Evolutionary conservation across 2,329 filamentous ascomycete genomes (phyloP).

Genomic region (Leptographium flavum): DNA sequence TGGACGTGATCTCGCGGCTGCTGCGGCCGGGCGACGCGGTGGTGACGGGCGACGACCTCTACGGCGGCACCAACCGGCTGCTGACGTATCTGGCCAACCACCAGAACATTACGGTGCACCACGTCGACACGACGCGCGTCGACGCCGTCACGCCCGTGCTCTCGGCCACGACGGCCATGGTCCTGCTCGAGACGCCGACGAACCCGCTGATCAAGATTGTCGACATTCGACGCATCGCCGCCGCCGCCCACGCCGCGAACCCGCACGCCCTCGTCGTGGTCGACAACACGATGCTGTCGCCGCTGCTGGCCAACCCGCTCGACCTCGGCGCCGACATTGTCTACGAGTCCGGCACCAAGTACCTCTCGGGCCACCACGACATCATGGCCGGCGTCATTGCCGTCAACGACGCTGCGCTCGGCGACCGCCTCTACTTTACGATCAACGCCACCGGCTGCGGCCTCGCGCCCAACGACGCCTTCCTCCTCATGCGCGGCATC

Average conservation of each 20-base stretch:
- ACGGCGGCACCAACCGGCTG: conserved; percentile 87
- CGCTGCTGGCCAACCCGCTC: conserved; percentile 83
- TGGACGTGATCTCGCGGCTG: conserved; percentile 89
- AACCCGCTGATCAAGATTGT: conserved; percentile 98
- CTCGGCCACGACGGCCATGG: conserved; percentile 77
- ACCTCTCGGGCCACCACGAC: conserved; percentile 94
- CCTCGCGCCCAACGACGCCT: conserved; percentile 87
- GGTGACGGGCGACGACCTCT: conserved; percentile 90
- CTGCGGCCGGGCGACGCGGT: conserved; percentile 91
- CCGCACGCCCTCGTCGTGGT: conserved; percentile 72
- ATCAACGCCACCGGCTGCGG: conserved; percentile 96
- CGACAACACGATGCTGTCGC: conserved; percentile 98
- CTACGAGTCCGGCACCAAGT: conserved; percentile 97
- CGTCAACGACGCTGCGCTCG: conserved; percentile 67
- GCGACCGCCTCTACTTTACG: conserved; percentile 86
- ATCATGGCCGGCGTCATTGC: conserved; percentile 97
- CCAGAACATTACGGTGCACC: conserved; percentile 84
- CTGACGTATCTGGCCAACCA: conserved; percentile 84
- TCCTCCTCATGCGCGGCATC: conserved; percentile 85
- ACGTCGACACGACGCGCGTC: conserved; percentile 81
- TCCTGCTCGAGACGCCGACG: conserved; percentile 88
- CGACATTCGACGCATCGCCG: conserved; percentile 71
- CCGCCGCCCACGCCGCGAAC: conserved; percentile 62
- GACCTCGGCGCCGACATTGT: conserved; percentile 91
- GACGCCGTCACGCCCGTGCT: conserved; percentile 56